Percentiles rank a stretch among this genome's conserved stretches.
Conservation (phyloP, 441 rosid genomes). For the Brassica hybrid region DNA sequence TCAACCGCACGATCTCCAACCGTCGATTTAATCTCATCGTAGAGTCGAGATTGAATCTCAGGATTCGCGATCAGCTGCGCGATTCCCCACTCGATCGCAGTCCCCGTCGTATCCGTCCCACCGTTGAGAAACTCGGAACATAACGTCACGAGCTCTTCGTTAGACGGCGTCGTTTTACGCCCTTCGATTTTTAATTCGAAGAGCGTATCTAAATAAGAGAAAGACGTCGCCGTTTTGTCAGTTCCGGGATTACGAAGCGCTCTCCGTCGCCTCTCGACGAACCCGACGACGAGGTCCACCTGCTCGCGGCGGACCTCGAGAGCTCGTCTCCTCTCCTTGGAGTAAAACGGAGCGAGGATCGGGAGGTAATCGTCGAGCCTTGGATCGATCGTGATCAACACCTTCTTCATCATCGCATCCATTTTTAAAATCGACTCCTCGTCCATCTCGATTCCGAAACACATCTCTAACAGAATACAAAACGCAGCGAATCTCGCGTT, state of each 20-base stretch:
- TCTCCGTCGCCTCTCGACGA: slow-evolving; percentile 65
- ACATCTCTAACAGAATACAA: slow-evolving; percentile 70
- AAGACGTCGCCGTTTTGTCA: slow-evolving; percentile 59
- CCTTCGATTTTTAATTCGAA: slow-evolving; percentile 59
- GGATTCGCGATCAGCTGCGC: no score
- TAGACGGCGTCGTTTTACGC: slow-evolving; percentile 58
- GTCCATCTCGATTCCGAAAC: slow-evolving; percentile 85
- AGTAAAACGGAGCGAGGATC: slow-evolving; percentile 73
- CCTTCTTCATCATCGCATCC: slow-evolving; percentile 73
- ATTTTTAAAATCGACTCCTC: slow-evolving; percentile 65
- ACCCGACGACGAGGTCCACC: slow-evolving; percentile 54
- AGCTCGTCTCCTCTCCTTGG: slow-evolving; percentile 65
- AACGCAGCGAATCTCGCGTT: slow-evolving; percentile 82
- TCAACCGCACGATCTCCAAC: slow-evolving; percentile 64
- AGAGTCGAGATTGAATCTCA: no score
- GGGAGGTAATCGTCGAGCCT: slow-evolving; percentile 91
- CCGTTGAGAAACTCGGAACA: slow-evolving; percentile 88
- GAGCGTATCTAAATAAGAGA: slow-evolving; percentile 86
- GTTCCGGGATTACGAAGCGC: slow-evolving; percentile 58
- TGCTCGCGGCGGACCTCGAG: slow-evolving; percentile 66
- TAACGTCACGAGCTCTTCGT: slow-evolving; percentile 77
- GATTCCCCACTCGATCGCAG: no score
- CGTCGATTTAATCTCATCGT: slow-evolving; percentile 59
- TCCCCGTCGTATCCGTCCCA: no score
- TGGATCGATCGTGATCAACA: slow-evolving; percentile 65